Conservation (phyloP, 1,284 basidiomycete genomes). For the Albatrellus sp. region DNA sequence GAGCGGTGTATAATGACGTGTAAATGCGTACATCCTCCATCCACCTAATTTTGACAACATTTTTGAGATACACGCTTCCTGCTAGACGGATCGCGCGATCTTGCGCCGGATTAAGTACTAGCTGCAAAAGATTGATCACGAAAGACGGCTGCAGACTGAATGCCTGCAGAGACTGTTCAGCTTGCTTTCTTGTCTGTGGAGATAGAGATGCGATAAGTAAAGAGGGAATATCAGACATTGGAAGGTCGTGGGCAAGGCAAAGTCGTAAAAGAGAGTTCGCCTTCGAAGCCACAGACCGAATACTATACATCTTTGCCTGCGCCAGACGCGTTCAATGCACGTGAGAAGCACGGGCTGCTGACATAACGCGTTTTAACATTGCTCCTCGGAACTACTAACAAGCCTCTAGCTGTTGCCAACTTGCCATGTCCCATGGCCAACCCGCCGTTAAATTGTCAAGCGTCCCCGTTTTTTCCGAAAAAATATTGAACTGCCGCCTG, state of each 20-base stretch:
- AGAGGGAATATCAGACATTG: slow-evolving; percentile 53
- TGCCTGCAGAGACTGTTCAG: slow-evolving; percentile 62
- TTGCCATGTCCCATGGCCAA: no score
- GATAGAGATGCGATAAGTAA: slow-evolving; percentile 66
- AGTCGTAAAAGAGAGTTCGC: background rate
- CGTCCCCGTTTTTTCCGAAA: no score
- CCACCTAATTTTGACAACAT: slow-evolving; percentile 77
- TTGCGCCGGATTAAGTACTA: slow-evolving; percentile 60
- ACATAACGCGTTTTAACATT: no score
- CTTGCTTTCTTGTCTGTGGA: slow-evolving; percentile 62
- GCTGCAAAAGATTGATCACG: slow-evolving; percentile 54
- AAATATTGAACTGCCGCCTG: no score
- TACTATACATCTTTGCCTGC: background rate
- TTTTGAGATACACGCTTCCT: slow-evolving; percentile 83
- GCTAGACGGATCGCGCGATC: slow-evolving; percentile 67
- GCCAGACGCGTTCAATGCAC: background rate
- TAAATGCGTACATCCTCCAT: slow-evolving; percentile 47
- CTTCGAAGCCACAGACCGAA: no score
- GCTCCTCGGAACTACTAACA: no score
- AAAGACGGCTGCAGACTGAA: slow-evolving; percentile 72
- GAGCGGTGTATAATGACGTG: background rate
- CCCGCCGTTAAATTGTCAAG: no score
- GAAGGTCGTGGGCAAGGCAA: background rate
- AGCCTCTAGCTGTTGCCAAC: no score
- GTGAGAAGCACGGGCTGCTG: background rate